A percentile compares a stretch with the other conserved stretches of the same genome.
Evolutionary conservation across 345 rosid species (phyloP).

Genomic region (Mallotus nudiflorus): DNA sequence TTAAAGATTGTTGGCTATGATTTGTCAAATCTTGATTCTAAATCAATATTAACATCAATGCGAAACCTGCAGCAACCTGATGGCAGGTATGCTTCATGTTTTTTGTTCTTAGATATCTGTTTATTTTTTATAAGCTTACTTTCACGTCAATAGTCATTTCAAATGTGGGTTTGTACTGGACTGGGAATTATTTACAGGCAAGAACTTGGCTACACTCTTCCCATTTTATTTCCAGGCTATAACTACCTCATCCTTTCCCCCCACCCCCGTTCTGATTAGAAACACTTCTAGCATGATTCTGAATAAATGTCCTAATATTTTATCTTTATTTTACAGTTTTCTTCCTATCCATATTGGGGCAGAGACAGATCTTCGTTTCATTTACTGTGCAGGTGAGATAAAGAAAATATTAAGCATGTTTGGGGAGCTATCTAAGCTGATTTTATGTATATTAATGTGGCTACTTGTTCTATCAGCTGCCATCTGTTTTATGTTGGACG

Average conservation of each 20-base stretch:
- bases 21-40: slow-evolving; percentile 51
- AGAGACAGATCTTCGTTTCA: slow-evolving; percentile 83
- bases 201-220: slow-evolving; percentile 2
- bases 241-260: no score
- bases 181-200: not conserved
- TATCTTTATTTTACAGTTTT: slow-evolving; percentile 51
- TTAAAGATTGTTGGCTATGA: slow-evolving; percentile 61
- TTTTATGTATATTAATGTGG: slow-evolving; percentile 23
- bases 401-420: slow-evolving; percentile 2
- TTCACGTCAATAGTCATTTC: not conserved
- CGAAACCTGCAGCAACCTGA: slow-evolving; percentile 80
- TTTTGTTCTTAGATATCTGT: slow-evolving; percentile 7
- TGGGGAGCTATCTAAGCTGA: not conserved
- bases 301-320: not conserved
- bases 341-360: slow-evolving; percentile 84
- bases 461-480: slow-evolving; percentile 67
- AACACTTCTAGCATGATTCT: not conserved
- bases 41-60: slow-evolving; percentile 56
- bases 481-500: slow-evolving; percentile 69
- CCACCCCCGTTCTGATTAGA: no score
- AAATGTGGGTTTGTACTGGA: not conserved
- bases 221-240: no score
- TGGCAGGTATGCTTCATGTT: slow-evolving; percentile 59
- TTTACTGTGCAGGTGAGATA: slow-evolving; percentile 88
- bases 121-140: not conserved